Base-by-base conservation (phyloP, 305 asterid species). In the Withania somnifera region DNA sequence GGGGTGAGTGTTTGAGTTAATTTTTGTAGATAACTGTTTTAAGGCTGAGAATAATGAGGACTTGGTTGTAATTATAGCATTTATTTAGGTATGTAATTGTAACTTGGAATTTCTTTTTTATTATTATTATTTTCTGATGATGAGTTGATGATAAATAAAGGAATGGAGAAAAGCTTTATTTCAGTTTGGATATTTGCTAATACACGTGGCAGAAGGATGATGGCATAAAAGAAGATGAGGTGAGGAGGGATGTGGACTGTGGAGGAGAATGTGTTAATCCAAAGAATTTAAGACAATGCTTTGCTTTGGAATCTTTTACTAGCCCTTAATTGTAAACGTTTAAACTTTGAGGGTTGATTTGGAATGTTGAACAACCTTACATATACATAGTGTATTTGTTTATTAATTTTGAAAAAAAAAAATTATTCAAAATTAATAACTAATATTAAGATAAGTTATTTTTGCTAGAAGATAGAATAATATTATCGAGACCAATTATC, bases 151-250 rank as follows among this genome's bases (percentile, higher is more conserved):
- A 87, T 86, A 77, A 83, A 77, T 82, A 79, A 38, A 77, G 85
- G 86, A 14, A 77, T 83, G 85, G 88, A 19, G 79, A 87, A 89
- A 83, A 78, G 82, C n/a, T n/a, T n/a, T 68, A 68, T 81, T 87
- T 66, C 78, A 78, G 84, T 84, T 86, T 88, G 91, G 91, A 88
- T 88, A 86, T 88, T 85, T 84, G 58, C n/a, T 9, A 6, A 77
- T 82, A 83, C 86, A 88, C 87, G 89, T 88, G 92, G 88, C 87
- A 79, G 0, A 42, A 61, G 26, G 57, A 17, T 78, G 77, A 67
- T 84, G 91, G 91, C 77, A 82, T 63, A n/a, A 38, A 80, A 32
- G 28, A 82, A 77, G 89, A 86, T 86, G 87, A 85, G 81, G 85
- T 38, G 63, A 26, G 10, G 71, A 82, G 54, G 77, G 56, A 36